Evolutionary conservation across 805 yeast genomes (phyloP), one percentile per base, ranked within the genome.

Genomic region (Monosporozyma solicola): DNA sequence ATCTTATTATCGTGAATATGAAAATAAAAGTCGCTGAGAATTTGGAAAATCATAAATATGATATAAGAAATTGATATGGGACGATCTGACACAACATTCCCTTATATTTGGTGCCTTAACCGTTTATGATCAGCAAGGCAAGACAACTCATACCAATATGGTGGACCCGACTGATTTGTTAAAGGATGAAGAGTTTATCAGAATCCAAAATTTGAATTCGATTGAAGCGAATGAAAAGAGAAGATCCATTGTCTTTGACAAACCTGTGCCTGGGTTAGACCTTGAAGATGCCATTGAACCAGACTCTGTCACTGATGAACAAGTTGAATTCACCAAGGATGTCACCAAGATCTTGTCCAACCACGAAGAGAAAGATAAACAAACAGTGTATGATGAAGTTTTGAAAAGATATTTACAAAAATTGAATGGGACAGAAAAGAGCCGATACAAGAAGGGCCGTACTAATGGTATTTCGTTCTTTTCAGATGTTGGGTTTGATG

Each of bases 401-500:
- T 41, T 55, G 49, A 51, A 51, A 29, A 47, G 51, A 15, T 55
- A 52, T 25, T 27, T 55, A 41, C 50, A 53, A n/a, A 55, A 52
- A 45, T 41, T 55, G 32, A 53, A 50, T 41, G 22, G 37, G n/a
- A 48, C 48, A n/a, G 55, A 56, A 37, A 53, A 54, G 29, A 44
- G 52, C n/a, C 47, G 56, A 32, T 54, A 50, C 16, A 48, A 50
- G 29, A 47, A 31, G 10, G 52, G 25, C 6, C 25, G 37, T 29
- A 55, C 49, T 25, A 39, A 39, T 11, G 44, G 71, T 55, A 64
- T 77, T 39, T 80, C 84, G 3, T 73, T 78, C 52, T 80, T 82
- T 60, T 74, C 75, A 1, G 87, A 82, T 61, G 72, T 79, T 24
- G 72, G 73, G 33, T 80, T 81, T 59, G 60, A 58, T 24, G 61